Evolutionary conservation across 2,329 filamentous ascomycete genomes (phyloP).

Genomic region (Curvularia spicifera): DNA sequence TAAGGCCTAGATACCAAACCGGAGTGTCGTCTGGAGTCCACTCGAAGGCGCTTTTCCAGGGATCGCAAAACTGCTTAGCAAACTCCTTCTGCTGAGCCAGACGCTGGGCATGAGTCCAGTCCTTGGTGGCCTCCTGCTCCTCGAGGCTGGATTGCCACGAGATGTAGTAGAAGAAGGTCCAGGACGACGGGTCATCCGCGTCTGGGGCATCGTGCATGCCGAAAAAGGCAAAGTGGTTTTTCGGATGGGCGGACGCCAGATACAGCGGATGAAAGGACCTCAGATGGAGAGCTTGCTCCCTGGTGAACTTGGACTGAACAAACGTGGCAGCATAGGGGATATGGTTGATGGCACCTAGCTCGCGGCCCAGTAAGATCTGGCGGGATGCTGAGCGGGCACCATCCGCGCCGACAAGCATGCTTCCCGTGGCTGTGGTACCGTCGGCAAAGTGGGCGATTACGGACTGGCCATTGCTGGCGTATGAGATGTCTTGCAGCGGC

Average conservation of each 20-base stretch:
- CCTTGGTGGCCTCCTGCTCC: slow-evolving; percentile 50
- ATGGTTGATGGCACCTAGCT: slow-evolving; percentile 41
- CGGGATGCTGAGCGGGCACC: slow-evolving; percentile 44
- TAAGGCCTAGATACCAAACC: slow-evolving; percentile 47
- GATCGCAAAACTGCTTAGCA: slow-evolving; percentile 51
- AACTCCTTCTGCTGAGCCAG: slow-evolving; percentile 52
- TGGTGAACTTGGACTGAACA: slow-evolving; percentile 52
- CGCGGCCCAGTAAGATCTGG: slow-evolving; percentile 36
- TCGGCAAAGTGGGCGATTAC: slow-evolving; percentile 48
- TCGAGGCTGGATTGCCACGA: slow-evolving; percentile 52
- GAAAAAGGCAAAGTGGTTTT: slow-evolving; percentile 55
- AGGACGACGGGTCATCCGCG: slow-evolving; percentile 48
- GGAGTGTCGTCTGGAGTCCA: slow-evolving; percentile 43
- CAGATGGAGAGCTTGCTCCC: slow-evolving; percentile 54
- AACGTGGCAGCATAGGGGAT: slow-evolving; percentile 57
- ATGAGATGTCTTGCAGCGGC: slow-evolving; percentile 44
- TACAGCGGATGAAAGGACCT: slow-evolving; percentile 55
- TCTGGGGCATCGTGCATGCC: slow-evolving; percentile 53
- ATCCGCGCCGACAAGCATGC: slow-evolving; percentile 48
- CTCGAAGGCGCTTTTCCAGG: slow-evolving; percentile 51
- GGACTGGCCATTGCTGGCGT: slow-evolving; percentile 38
- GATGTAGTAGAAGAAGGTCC: slow-evolving; percentile 59
- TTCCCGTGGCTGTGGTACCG: slow-evolving; percentile 38
- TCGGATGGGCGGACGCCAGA: slow-evolving; percentile 53
- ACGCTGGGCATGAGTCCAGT: slow-evolving; percentile 47